Base-by-base conservation (phyloP, 768 basidiomycete genomes). In the Collybia mongolica region DNA sequence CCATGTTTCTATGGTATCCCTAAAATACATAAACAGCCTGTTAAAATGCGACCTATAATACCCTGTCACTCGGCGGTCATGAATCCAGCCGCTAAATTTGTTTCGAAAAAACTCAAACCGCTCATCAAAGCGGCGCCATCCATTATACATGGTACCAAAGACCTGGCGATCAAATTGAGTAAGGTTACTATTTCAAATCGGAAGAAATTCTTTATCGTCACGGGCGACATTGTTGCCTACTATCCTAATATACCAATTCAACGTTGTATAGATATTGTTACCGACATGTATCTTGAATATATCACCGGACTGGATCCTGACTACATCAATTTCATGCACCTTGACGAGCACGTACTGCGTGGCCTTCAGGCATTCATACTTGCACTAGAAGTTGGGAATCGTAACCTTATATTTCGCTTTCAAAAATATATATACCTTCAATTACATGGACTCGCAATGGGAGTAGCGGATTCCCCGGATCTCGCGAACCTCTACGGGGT, bases 141-240 rank as follows among this genome's bases (percentile, higher is more conserved):
- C 55, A 48, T 66, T 22, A 54, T 69, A 26, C 61, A 64, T 48
- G 61, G 65, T n/a, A 52, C 63, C 46, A 67, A 66, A 61, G 64
- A 69, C 39, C 49, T 69, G 61, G 63, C 54, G 55, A 52, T 54
- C 57, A 66, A 64, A 65, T 64, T 68, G 48, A 65, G 59, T 52
- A 51, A 65, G 28, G 15, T 37, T 6, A 6, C 2, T 11, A 11
- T 32, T 14, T 2, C 11, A 32, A 18, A 28, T 12, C 26, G 47
- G 4, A 2, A 56, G 2, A 44, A 49, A 18, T 56, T 39, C 18
- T 68, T 36, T 26, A 49, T 70, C 8, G 63, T 69, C 1, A 62
- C 64, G 3, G 66, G 69, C 23, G 68, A 70, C 54, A 61, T 70
- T 37, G 65, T 67, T 9, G 67, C 68, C 0, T 70, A 58, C 39